Conservation (phyloP, 208 protist genomes). For the Trypanosoma brucei region DNA sequence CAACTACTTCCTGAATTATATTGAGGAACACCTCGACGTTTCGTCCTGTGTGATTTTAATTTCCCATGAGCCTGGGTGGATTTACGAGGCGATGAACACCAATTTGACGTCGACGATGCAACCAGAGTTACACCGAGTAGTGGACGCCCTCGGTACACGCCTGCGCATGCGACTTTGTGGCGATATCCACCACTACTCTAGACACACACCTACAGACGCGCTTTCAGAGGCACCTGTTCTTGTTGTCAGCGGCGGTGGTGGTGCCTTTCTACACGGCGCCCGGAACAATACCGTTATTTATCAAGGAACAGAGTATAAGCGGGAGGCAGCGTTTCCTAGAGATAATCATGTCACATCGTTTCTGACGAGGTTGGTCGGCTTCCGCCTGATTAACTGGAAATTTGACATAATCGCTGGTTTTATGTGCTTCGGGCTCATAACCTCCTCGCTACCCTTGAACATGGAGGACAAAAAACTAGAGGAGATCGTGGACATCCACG, state of each 20-base stretch:
- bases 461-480: conserved; percentile 12
- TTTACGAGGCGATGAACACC: conserved; percentile 59
- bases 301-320: conserved; percentile 58
- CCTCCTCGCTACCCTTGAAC: conserved; percentile 56
- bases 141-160: conserved; percentile 53
- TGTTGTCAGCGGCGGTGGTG: conserved; percentile 78
- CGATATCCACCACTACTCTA: conserved; percentile 89
- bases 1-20: conserved; percentile 78
- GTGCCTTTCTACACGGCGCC: conserved; percentile 78
- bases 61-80: conserved; percentile 72
- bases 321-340: conserved; percentile 49
- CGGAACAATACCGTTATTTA: conserved; percentile 47
- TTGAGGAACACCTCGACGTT: conserved; percentile 64
- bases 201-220: conserved; percentile 48
- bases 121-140: conserved; percentile 49
- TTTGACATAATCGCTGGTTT: conserved; percentile 75
- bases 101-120: conserved; percentile 32
- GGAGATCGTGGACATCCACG: conserved; percentile 5
- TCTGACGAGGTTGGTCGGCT: conserved; percentile 54
- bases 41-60: conserved; percentile 68
- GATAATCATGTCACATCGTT: conserved; percentile 64
- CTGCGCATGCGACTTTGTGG: conserved; percentile 61
- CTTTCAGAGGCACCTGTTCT: conserved; percentile 57
- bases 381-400: conserved; percentile 84
- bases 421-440: conserved; percentile 59